Conservation (phyloP, 2,329 filamentous ascomycete species). For the Tolypocladium tropicale region DNA sequence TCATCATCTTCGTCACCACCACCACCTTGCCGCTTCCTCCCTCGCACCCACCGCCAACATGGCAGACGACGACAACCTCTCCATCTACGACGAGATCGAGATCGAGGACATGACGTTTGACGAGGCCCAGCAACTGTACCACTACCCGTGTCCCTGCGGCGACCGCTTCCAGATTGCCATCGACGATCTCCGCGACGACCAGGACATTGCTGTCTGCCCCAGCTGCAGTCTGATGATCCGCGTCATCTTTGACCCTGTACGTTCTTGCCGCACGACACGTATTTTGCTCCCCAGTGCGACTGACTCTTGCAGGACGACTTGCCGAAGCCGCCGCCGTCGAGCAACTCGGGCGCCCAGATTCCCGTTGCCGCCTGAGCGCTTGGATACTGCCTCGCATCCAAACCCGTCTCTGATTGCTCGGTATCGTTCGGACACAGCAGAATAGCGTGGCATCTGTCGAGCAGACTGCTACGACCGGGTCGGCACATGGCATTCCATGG, state of each 20-base stretch:
- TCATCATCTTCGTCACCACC: not conserved
- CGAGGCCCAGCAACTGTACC: conserved; percentile 71
- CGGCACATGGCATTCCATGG: no score
- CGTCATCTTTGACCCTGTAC: conserved; percentile 81
- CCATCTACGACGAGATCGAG: conserved; percentile 95
- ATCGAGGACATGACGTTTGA: conserved; percentile 98
- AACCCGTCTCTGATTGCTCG: not conserved
- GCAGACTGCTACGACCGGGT: not conserved
- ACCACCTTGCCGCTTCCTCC: not conserved
- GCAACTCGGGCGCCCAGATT: conserved; percentile 22
- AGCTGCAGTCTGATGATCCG: conserved; percentile 95
- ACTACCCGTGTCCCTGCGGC: conserved; percentile 94
- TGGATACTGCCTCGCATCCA: not conserved
- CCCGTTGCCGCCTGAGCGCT: conserved; percentile 27
- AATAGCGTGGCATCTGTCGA: no score
- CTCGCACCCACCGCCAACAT: conserved; percentile 28
- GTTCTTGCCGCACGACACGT: conserved; percentile 17
- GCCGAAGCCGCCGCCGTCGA: conserved; percentile 25
- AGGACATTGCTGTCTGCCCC: conserved; percentile 93
- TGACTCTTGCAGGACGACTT: conserved; percentile 28
- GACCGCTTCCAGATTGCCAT: conserved; percentile 90
- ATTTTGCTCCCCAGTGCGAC: not conserved
- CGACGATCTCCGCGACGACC: conserved; percentile 73
- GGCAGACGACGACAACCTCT: conserved; percentile 53
- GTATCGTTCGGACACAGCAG: no score